Evolutionary conservation across 768 basidiomycete genomes (phyloP).

Genomic region (Sistotremastrum suecicum): DNA sequence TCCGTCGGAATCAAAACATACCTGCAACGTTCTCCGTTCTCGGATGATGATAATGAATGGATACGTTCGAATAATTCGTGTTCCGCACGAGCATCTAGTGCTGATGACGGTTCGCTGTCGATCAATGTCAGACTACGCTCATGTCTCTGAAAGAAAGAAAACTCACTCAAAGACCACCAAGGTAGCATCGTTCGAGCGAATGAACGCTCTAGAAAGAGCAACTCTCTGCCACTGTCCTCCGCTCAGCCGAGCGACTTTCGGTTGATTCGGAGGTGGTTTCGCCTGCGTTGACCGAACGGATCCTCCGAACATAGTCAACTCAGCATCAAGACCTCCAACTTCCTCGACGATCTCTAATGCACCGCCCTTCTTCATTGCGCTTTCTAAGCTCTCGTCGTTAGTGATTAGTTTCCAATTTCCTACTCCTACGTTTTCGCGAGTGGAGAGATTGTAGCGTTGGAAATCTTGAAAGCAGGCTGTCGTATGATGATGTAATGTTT

Average conservation of each 20-base stretch:
- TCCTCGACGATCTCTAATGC: too few species aligned
- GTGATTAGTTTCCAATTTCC: constrained; percentile 36
- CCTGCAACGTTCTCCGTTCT: constrained; percentile 19
- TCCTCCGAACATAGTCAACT: too few species aligned
- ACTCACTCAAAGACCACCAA: constrained; percentile 70
- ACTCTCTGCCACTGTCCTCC: constrained; percentile 65
- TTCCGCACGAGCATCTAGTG: constrained; percentile 69
- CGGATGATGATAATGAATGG: constrained; percentile 40
- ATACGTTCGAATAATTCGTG: constrained; percentile 69
- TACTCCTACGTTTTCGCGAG: constrained; percentile 77
- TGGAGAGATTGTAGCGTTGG: constrained; percentile 61
- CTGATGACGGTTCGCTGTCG: constrained; percentile 42
- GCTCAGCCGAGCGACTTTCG: too few species aligned
- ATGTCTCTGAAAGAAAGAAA: constrained; percentile 3
- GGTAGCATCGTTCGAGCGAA: constrained; percentile 70
- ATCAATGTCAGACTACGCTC: not conserved
- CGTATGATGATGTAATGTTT: constrained; percentile 58
- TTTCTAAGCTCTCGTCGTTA: too few species aligned
- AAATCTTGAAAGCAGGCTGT: constrained; percentile 83
- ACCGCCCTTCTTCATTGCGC: too few species aligned
- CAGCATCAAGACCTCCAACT: too few species aligned
- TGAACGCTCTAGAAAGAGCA: constrained; percentile 76
- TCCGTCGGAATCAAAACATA: not conserved
- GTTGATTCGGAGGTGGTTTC: too few species aligned
- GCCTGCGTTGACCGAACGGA: too few species aligned